Base-by-base conservation (phyloP, 2,329 filamentous ascomycete genomes). In the Aspergillus sp. region DNA sequence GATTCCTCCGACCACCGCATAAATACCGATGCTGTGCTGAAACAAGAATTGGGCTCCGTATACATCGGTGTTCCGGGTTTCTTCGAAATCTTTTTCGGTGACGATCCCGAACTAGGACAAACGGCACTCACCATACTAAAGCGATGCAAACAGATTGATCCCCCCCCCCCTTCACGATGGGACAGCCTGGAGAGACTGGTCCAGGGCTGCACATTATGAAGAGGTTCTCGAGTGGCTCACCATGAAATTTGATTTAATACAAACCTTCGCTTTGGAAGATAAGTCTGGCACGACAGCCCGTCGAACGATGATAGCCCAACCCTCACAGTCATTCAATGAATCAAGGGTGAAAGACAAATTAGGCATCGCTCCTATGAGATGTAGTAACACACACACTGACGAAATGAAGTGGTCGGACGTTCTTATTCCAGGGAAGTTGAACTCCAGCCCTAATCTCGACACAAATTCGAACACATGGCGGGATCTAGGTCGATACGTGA, bases 351-450 rank as follows among this genome's bases (percentile, higher is more conserved):
- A 71, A 52, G 70, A 67, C 18, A 77, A 75, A 60, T 58, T 75
- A 16, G 71, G 77, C 53, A 54, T 77, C 52, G 68, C 69, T 24
- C 74, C 82, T 24, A 68, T 77, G 22, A 24, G 22, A 1, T 24
- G 22, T 5, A 24, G 4, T 24, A 4, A 24, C 22, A 24, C 22
- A 3, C 4, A 2, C 22, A 24, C 22, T 24, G 22, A 24, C 22
- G 4, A 24, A 2, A 24, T 24, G 26, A 29, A 29, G 26, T 60
- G 52, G 58, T 57, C 55, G 12, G 55, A 52, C 12, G 22, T 57
- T 14, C 24, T 61, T 7, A 20, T 61, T 6, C 52, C 52, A 2
- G 55, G 58, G 1, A 52, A 57, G 39, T 24, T 42, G 12, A 57
- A 61, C 16, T 55, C 47, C 24, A 61, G 45, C 18, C 14, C 46